A percentile compares a stretch with the other conserved stretches of the same genome.
These are phyloP conservation scores for Wickerhamomyces silvicola DNA, from an alignment of 805 yeast species.

Conservation along the genomic window DNA sequence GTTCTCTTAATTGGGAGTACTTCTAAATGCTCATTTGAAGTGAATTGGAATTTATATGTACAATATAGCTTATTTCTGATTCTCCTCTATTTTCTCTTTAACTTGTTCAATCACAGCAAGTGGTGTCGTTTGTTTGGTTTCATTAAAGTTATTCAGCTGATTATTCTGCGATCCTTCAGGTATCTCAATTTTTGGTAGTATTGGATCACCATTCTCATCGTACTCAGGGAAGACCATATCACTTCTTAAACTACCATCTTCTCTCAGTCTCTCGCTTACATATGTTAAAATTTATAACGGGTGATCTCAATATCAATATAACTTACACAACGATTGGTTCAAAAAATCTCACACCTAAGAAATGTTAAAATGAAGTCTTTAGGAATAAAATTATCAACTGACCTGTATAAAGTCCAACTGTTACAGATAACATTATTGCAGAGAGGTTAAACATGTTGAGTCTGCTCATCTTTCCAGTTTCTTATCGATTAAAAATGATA, in stretches of 20 bases:
- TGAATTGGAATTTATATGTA: too few relatives aligned
- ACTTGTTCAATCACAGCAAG: too few relatives aligned
- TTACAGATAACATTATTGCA: slow-evolving; percentile 17
- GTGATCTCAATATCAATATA: slow-evolving; percentile 1
- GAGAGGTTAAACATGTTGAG: slow-evolving; percentile 23
- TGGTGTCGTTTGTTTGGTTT: too few relatives aligned
- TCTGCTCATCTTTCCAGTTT: slow-evolving; percentile 23
- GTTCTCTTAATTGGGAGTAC: slow-evolving; percentile 1
- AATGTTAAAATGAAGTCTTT: slow-evolving; percentile 1
- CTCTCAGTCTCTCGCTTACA: slow-evolving; percentile 49
- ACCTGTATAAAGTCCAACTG: slow-evolving; percentile 41
- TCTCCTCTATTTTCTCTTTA: too few relatives aligned
- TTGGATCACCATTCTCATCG: slow-evolving; percentile 36
- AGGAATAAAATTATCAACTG: slow-evolving; percentile 4
- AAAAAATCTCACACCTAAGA: slow-evolving; percentile 55
- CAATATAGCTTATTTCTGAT: too few relatives aligned
- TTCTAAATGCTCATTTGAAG: too few relatives aligned
- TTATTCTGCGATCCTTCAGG: not conserved
- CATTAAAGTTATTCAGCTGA: too few relatives aligned
- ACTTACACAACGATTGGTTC: slow-evolving; percentile 66
- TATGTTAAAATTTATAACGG: slow-evolving; percentile 3
- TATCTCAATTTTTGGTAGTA: slow-evolving; percentile 19
- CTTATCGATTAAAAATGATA: too few relatives aligned
- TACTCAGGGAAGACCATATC: slow-evolving; percentile 54
- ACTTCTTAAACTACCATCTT: slow-evolving; percentile 57